phyloP scores from a whole-genome alignment of 179 eudicot species.

The Patellifolia procumbens region DNA sequence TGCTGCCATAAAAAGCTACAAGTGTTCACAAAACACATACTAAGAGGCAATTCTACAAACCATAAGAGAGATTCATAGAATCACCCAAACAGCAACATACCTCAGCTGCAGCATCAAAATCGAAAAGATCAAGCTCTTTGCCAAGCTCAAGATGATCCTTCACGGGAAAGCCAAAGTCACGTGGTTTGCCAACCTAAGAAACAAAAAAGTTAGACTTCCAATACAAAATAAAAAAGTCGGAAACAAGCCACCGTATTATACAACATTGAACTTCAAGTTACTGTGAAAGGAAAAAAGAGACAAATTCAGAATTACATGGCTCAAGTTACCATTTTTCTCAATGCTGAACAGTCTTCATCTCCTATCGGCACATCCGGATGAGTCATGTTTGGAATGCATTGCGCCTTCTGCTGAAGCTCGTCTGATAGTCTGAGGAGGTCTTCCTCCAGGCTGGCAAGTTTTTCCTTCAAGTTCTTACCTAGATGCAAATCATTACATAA shows the following conservation, averaged over 20 bases:
- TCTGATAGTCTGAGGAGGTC: conserved; percentile 75
- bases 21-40: background rate
- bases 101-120: conserved; percentile 94
- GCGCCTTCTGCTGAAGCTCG: conserved; percentile 88
- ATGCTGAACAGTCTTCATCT: conserved; percentile 69
- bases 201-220: background rate
- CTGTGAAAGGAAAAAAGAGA: background rate
- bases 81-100: conserved; percentile 34
- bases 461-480: conserved; percentile 87
- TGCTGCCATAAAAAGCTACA: background rate
- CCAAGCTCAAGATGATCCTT: conserved; percentile 90
- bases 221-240: background rate
- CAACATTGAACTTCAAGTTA: background rate
- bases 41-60: background rate
- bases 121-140: conserved; percentile 85
- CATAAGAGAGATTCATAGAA: background rate
- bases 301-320: conserved; percentile 4
- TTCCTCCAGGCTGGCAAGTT: conserved; percentile 69
- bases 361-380: conserved; percentile 92
- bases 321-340: conserved; percentile 63
- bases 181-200: conserved; percentile 64
- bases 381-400: conserved; percentile 84
- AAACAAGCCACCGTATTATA: background rate
- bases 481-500: conserved; percentile 22
- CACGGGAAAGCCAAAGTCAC: conserved; percentile 59